Percentiles rank a stretch among this genome's conserved stretches.
These are phyloP conservation scores for Zymoseptoria pseudotritici DNA, from an alignment of 2,329 filamentous ascomycete species.

Conservation along the genomic window DNA sequence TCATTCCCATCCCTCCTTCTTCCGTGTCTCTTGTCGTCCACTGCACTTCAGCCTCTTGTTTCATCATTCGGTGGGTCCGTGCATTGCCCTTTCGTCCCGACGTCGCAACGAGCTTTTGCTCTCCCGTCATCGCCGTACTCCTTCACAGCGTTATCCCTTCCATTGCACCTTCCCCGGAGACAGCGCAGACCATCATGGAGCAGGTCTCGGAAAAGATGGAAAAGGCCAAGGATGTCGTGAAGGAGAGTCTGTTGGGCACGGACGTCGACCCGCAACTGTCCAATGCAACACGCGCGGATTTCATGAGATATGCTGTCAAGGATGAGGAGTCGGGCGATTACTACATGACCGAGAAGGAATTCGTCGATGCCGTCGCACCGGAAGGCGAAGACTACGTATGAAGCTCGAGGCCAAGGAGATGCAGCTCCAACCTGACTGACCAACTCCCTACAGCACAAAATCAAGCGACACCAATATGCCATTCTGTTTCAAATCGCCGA, in stretches of 20 bases:
- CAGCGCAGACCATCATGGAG: conserved; percentile 41
- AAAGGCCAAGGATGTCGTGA: conserved; percentile 10
- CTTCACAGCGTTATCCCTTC: neutral
- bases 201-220: conserved; percentile 40
- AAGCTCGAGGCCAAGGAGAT: conserved; percentile 4
- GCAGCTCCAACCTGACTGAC: neutral
- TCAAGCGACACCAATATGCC: conserved; percentile 89
- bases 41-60: neutral
- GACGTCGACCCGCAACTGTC: conserved; percentile 54
- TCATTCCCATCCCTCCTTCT: neutral
- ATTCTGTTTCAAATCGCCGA: conserved; percentile 92
- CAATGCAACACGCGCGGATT: conserved; percentile 66
- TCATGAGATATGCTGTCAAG: conserved; percentile 66
- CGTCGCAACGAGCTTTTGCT: neutral
- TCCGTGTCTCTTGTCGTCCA: neutral
- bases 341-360: conserved; percentile 77
- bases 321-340: conserved; percentile 69
- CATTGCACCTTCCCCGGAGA: neutral
- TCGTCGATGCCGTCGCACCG: conserved; percentile 84
- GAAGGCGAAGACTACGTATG: conserved; percentile 77
- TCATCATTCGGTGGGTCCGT: neutral
- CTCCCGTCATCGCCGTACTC: neutral
- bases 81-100: neutral
- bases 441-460: conserved; percentile 68
- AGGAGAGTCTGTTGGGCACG: conserved; percentile 55